Percentiles rank a stretch among this genome's conserved stretches.
Evolutionary conservation across 2,329 filamentous ascomycete species (phyloP).

Genomic region (Cylindrodendrum hubeiense): DNA sequence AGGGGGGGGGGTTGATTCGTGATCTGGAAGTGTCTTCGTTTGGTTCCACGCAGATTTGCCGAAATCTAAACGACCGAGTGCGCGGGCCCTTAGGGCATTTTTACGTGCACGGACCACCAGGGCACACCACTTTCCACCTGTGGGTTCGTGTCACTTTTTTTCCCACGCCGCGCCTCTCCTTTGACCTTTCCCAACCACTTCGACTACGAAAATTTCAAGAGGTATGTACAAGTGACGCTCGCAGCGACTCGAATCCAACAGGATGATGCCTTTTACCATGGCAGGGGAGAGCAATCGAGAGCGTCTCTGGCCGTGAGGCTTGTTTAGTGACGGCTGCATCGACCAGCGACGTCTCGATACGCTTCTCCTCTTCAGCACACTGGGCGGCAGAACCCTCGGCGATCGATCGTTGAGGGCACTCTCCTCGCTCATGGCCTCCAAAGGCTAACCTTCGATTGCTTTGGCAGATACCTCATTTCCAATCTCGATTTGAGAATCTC

Average conservation of each 20-base stretch:
- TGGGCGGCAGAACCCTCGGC: constrained; percentile 79
- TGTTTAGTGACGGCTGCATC: constrained; percentile 31
- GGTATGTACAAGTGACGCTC: constrained; percentile 57
- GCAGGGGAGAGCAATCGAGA: constrained; percentile 73
- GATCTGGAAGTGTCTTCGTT: constrained; percentile 47
- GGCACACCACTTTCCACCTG: constrained; percentile 49
- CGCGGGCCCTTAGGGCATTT: constrained; percentile 57
- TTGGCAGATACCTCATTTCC: constrained; percentile 75
- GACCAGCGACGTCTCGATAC: constrained; percentile 61
- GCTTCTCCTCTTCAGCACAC: constrained; percentile 72
- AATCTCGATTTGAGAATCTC: constrained; percentile 84
- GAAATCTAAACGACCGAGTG: constrained; percentile 50
- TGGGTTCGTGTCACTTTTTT: constrained; percentile 25
- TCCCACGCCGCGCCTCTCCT: constrained; percentile 32
- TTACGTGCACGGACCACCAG: constrained; percentile 57
- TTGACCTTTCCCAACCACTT: constrained; percentile 43
- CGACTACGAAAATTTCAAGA: constrained; percentile 50
- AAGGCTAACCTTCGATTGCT: constrained; percentile 69
- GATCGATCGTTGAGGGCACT: constrained; percentile 71
- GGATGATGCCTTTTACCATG: constrained; percentile 63
- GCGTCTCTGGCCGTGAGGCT: constrained; percentile 42
- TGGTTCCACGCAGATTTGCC: constrained; percentile 52
- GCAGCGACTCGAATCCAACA: constrained; percentile 50
- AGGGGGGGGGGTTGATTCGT: constrained; percentile 45
- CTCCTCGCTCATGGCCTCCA: constrained; percentile 72